Evolutionary conservation across 2,329 filamentous ascomycete genomes (phyloP), one percentile per base, ranked within the genome.

Genomic region (Claviceps citrina): DNA sequence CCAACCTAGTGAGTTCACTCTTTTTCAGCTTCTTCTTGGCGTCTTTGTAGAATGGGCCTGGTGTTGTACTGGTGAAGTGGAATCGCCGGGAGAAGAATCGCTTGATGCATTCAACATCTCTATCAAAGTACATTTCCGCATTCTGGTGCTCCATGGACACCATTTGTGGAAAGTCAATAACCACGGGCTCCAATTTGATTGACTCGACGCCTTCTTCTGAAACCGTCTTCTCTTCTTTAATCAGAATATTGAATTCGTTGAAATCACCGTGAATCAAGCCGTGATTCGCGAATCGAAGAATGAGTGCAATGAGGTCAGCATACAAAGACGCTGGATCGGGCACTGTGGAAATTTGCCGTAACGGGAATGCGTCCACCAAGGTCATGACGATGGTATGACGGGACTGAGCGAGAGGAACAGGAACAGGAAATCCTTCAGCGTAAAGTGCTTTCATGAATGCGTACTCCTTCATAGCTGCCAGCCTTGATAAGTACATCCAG

Each of bases 141-240:
- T 98, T 95, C 27, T 69, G 63, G 55, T 98, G 91, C 50, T 94
- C 85, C 57, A 94, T 85, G 1, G 89, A 96, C 2, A 98, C 77
- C 81, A 95, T 96, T 57, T 98, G 91, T 0, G 91, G 91, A 55
- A 98, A 98, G 63, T 98, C 93, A 52, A 98, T 98, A 34, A 98
- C 65, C 40, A 95, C 75, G 1, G 91, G 91, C 6, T 75, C 76
- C 20, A 93, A 65, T 13, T 49, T 53, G 40, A 82, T 48, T 0
- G 54, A 43, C 50, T 67, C 62, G 31, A 58, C 47, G 2, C 57
- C 55, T 50, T 67, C 55, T 6, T 67, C 60, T 5, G 61, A 59
- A 7, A 49, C 54, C 3, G 51, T 49, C 40, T 56, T 65, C 41
- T 69, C 75, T 58, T 96, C 89, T 55, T 91, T 85, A 57, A 98